Percentiles rank a stretch among this genome's conserved stretches.
These are phyloP conservation scores for Phytopythium ostracodes DNA, from an alignment of 352 stramenopile genomes.

Conservation along the genomic window DNA sequence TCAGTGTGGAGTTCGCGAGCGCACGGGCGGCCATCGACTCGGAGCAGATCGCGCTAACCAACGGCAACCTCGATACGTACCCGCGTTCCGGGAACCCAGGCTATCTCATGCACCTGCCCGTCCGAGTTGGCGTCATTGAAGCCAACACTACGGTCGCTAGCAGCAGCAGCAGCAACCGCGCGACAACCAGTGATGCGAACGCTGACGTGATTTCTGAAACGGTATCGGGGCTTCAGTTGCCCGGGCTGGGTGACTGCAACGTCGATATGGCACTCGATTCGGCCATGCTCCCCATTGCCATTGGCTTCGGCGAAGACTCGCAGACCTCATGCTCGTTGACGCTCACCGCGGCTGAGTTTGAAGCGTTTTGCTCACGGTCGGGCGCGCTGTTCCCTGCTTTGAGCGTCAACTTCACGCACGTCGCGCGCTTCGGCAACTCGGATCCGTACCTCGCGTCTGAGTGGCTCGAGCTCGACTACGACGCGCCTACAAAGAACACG, in stretches of 20 bases:
- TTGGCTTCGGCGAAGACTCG: slow-evolving; percentile 38
- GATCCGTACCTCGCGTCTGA: slow-evolving; percentile 30
- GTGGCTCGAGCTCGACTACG: slow-evolving; percentile 40
- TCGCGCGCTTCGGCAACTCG: slow-evolving; percentile 38
- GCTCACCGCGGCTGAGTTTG: slow-evolving; percentile 21
- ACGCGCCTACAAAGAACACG: slow-evolving; percentile 16
- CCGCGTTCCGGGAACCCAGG: slow-evolving; percentile 36
- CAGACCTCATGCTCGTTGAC: slow-evolving; percentile 27
- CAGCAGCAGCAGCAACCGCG: background rate
- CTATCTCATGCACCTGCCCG: slow-evolving; percentile 25
- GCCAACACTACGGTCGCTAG: slow-evolving; percentile 1
- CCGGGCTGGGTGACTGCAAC: slow-evolving; percentile 24
- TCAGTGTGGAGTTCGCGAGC: slow-evolving; percentile 31
- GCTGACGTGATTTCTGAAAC: slow-evolving; percentile 26
- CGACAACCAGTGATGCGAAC: background rate
- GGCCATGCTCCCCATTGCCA: background rate
- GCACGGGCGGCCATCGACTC: slow-evolving; percentile 4
- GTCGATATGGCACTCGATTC: slow-evolving; percentile 1
- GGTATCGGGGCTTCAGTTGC: slow-evolving; percentile 21
- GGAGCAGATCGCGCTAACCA: slow-evolving; percentile 17
- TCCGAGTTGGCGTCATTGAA: slow-evolving; percentile 27
- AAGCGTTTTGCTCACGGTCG: slow-evolving; percentile 19
- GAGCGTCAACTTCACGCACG: slow-evolving; percentile 36
- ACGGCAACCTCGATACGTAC: slow-evolving; percentile 33
- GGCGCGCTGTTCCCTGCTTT: slow-evolving; percentile 15